phyloP scores from a whole-genome alignment of 2,329 filamentous ascomycete genomes.

The Nemania abortiva region DNA sequence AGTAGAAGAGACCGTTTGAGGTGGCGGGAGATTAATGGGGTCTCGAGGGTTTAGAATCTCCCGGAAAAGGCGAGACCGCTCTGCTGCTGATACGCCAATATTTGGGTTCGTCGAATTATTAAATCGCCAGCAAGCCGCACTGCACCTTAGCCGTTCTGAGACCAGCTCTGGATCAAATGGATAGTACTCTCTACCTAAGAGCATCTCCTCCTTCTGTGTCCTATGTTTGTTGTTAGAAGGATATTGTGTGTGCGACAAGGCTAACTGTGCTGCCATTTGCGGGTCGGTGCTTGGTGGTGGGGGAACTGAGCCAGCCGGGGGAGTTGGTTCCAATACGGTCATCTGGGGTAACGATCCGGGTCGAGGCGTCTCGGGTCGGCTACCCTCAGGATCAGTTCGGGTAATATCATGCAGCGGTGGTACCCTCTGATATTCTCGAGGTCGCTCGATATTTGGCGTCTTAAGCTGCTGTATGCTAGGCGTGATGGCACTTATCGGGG shows the following conservation, averaged over 20 bases:
- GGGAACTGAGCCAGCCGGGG: conserved; percentile 61
- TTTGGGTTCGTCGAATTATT: conserved; percentile 85
- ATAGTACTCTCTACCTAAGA: conserved; percentile 81
- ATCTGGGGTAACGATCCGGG: conserved; percentile 68
- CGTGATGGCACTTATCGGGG: conserved; percentile 69
- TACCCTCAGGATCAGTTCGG: conserved; percentile 58
- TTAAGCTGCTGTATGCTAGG: conserved; percentile 50
- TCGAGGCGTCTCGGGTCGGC: conserved; percentile 62
- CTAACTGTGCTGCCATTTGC: conserved; percentile 70
- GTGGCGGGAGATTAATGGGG: conserved; percentile 64
- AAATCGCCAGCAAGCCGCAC: conserved; percentile 83
- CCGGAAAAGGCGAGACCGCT: conserved; percentile 76
- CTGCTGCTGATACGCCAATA: conserved; percentile 75
- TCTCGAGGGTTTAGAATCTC: conserved; percentile 76
- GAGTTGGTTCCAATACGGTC: conserved; percentile 64
- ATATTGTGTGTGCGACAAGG: conserved; percentile 68
- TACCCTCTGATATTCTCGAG: conserved; percentile 70
- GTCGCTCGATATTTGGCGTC: conserved; percentile 53
- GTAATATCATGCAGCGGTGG: conserved; percentile 71
- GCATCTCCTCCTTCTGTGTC: conserved; percentile 92
- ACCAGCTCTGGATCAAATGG: conserved; percentile 83
- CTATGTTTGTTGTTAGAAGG: conserved; percentile 55
- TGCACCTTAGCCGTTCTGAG: conserved; percentile 87
- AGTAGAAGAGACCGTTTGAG: conserved; percentile 63
- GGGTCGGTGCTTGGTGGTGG: conserved; percentile 57